Conservation (phyloP, 2,329 filamentous ascomycete species). For the Penicillium sp. region DNA sequence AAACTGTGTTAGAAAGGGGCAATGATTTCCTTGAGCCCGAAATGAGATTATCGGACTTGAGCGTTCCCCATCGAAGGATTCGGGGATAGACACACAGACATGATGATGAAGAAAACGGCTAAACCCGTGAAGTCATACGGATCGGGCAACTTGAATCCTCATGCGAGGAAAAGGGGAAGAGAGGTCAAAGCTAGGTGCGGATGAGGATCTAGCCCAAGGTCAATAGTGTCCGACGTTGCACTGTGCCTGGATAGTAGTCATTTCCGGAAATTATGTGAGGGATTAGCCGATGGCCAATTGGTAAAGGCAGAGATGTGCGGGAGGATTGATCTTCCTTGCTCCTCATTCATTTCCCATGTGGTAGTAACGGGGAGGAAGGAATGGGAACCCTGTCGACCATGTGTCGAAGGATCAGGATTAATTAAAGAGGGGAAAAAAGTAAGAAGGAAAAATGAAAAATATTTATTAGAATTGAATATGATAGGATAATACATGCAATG, state of each 20-base stretch:
- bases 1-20: not conserved
- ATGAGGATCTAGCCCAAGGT: not conserved
- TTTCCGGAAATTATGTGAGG: not conserved
- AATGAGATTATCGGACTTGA: not conserved
- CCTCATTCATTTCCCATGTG: conserved; percentile 4
- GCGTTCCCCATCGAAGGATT: not conserved
- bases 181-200: not conserved
- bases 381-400: conserved; percentile 1
- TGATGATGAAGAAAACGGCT: not conserved
- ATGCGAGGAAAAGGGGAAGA: not conserved
- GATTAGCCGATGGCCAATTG: not conserved
- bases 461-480: not conserved
- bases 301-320: not conserved
- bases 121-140: not conserved
- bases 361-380: not conserved
- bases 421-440: not conserved
- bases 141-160: not conserved
- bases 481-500: not conserved
- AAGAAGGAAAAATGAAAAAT: not conserved
- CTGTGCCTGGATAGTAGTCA: not conserved
- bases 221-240: not conserved
- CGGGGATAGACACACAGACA: not conserved
- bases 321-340: not conserved
- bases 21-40: not conserved
- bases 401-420: not conserved